phyloP scores from a whole-genome alignment of 1,284 basidiomycete species.

The Leccinum angustisporum region DNA sequence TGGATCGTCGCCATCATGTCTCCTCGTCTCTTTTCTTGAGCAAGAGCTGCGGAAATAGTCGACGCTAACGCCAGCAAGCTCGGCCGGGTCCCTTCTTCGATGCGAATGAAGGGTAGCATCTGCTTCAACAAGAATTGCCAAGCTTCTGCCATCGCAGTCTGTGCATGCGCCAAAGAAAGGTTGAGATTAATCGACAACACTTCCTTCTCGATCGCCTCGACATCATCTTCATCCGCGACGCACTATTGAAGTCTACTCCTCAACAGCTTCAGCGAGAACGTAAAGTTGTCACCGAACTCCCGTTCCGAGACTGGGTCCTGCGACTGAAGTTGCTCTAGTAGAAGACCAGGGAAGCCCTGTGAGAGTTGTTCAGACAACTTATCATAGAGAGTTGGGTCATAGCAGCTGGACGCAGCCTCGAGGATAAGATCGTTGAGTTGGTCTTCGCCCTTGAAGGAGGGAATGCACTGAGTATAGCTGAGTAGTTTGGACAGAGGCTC shows the following conservation, averaged over 20 bases:
- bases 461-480: constrained; percentile 59
- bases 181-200: constrained; percentile 78
- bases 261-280: constrained; percentile 60
- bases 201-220: constrained; percentile 50
- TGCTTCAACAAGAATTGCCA: constrained; percentile 77
- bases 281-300: constrained; percentile 79
- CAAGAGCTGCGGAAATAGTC: constrained; percentile 64
- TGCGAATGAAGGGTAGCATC: constrained; percentile 62
- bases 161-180: constrained; percentile 80
- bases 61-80: constrained; percentile 61
- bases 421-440: constrained; percentile 60
- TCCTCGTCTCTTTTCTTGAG: constrained; percentile 49
- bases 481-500: constrained; percentile 45
- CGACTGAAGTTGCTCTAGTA: constrained; percentile 62
- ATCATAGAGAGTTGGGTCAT: constrained; percentile 70
- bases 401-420: constrained; percentile 68
- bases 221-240: constrained; percentile 37
- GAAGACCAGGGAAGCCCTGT: constrained; percentile 51
- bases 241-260: constrained; percentile 56
- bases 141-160: constrained; percentile 71
- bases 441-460: constrained; percentile 57
- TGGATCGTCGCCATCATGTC: too few species aligned
- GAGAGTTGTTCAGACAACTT: constrained; percentile 47
- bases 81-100: constrained; percentile 52
- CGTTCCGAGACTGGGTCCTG: constrained; percentile 66